Base-by-base conservation (phyloP, 306 rosid genomes). In the Cicer arietinum region DNA sequence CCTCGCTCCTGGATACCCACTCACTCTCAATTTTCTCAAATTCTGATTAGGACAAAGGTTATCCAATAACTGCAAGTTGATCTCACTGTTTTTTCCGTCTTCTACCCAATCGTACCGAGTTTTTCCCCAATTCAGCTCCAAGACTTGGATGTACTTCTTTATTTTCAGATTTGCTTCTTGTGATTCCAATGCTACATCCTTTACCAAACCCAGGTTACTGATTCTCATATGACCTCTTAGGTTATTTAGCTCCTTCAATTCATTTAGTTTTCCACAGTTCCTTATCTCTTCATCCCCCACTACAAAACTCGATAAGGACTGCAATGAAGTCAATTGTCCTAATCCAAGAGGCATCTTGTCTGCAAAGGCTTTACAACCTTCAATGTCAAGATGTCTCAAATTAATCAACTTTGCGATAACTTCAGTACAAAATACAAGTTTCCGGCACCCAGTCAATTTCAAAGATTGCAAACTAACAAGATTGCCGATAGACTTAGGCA, bases 41-140 rank as follows among this genome's bases (percentile, higher is more conserved):
- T 35, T 59, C 66, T 59, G 66, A 59, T 59, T 59, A 30, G 66
- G 66, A 59, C 66, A 59, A 5, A 59, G 43, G n/a, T 59, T 59
- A 59, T 57, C 63, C 63, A 57, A 57, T 57, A 57, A 57, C 63
- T 57, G 63, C 63, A 57, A 57, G 63, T 22, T 22, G 63, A 22
- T 22, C 63, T 57, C 63, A 22, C 63, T 22, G 63, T 20, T 57
- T 22, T 20, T 22, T 22, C 8, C 37, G 4, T 57, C 40, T 57
- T 57, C 63, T 57, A 57, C 8, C 63, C 40, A 57, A 57, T 57
- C 40, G 5, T 57, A 57, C 22, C 40, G 63, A n/a, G n/a, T 25
- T 57, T 57, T 57, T 30, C 63, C 63, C 63, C 63, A 57, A 6
- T 22, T 57, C 40, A 57, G 40, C 8, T 57, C 63, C 14, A 57